A percentile compares a stretch with the other conserved stretches of the same genome.
phyloP scores from a whole-genome alignment of 371 early-diverging fungal genomes.

The Saksenaea oblongispora region DNA sequence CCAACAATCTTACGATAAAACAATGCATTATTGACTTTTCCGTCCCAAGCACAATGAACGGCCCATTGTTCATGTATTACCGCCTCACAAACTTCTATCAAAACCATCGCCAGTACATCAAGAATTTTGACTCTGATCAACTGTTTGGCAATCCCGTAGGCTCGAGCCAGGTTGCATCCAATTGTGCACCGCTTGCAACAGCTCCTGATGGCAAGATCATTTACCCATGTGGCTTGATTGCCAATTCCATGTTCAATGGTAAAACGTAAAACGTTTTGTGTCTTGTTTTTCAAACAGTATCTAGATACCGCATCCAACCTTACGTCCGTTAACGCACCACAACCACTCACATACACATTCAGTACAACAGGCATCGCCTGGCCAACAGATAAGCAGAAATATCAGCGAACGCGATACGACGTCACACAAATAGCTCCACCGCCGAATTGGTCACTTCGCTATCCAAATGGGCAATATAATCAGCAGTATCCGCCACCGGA shows the following conservation, averaged over 20 bases:
- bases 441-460: conserved; percentile 74
- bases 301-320: conserved; percentile 30
- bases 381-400: conserved; percentile 78
- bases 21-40: conserved; percentile 81
- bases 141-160: conserved; percentile 63
- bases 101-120: conserved; percentile 96
- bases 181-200: conserved; percentile 58
- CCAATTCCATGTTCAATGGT: conserved; percentile 95
- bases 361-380: conserved; percentile 79
- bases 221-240: conserved; percentile 98
- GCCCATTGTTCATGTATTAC: conserved; percentile 92
- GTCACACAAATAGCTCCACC: conserved; percentile 63
- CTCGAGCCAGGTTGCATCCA: conserved; percentile 23
- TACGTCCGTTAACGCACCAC: conserved; percentile 4
- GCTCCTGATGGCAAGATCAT: conserved; percentile 45
- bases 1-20: conserved; percentile 39
- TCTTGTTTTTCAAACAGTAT: background rate
- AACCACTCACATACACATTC: conserved; percentile 49
- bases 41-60: conserved; percentile 66
- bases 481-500: conserved; percentile 70
- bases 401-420: conserved; percentile 58
- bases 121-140: conserved; percentile 85
- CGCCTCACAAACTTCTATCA: conserved; percentile 98
- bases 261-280: conserved; percentile 9
- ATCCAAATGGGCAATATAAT: conserved; percentile 59